Base-by-base conservation (phyloP, 2,329 filamentous ascomycete genomes). In the Albophoma yamanashiensis region DNA sequence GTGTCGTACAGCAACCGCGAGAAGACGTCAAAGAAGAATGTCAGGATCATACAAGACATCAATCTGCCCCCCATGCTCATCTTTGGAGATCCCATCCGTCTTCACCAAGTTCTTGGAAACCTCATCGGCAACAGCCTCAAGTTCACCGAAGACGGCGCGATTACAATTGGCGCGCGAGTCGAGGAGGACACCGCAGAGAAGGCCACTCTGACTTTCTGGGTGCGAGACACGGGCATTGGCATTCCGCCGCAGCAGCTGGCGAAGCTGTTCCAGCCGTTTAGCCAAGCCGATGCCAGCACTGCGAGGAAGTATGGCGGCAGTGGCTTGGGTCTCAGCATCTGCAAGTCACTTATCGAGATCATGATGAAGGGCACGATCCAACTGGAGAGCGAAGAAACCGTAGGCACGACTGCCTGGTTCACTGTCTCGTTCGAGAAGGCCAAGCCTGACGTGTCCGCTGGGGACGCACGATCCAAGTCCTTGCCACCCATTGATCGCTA, bases 111-210 rank as follows among this genome's bases (percentile, higher is more conserved):
- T 0, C 76, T 88, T 4, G 89, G 90, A 65, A 97, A 97, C 68
- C 81, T 97, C 34, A 89, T 97, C 52, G 89, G 89, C 63, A 97
- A 97, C 76, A 93, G 89, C 69, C 88, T 96, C 73, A 97, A 97
- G 70, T 97, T 97, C 70, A 97, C 92, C 0, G 89, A 92, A 60
- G 83, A 88, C 61, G 92, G 92, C 0, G 89, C 88, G 0, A 89
- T 97, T 61, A 95, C 90, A 0, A 91, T 97, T 58, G 86, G 86
- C 55, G 90, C 91, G 5, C 82, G 82, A 31, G 82, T 92, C 25
- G 86, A 91, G 55, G 78, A 79, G 9, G 89, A 96, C 69, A 87
- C 85, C 12, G 79, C 82, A 17, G 84, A 89, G 45, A 82, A 82
- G 61, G 86, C 91, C 8, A 87, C 86, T 34, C 79, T 96, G 59